Evolutionary conservation across 495 filamentous ascomycete species (phyloP).

Genomic region (Lindgomyces ingoldianus): DNA sequence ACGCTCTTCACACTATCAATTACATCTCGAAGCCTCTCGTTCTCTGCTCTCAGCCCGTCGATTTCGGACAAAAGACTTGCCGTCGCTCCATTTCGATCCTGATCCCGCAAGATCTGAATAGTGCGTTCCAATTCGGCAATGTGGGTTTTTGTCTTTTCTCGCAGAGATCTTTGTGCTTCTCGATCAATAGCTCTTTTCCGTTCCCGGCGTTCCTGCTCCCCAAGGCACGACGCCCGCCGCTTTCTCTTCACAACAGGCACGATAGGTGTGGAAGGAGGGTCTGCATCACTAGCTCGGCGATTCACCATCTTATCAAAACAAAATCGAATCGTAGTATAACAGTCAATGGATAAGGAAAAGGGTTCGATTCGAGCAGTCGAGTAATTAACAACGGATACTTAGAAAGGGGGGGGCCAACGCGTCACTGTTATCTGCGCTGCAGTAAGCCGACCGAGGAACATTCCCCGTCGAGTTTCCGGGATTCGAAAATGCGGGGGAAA

Average conservation of each 20-base stretch:
- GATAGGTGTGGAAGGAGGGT: conserved; percentile 15
- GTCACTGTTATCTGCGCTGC: conserved; percentile 1
- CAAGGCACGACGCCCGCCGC: conserved; percentile 28
- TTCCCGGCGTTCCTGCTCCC: conserved; percentile 34
- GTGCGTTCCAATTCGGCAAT: conserved; percentile 34
- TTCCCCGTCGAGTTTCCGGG: neutral
- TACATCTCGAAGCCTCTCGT: conserved; percentile 32
- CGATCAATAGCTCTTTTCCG: conserved; percentile 34
- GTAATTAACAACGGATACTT: conserved; percentile 7
- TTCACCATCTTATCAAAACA: conserved; percentile 18
- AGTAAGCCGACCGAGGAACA: conserved; percentile 9
- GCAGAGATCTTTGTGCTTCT: conserved; percentile 29
- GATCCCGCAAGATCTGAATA: conserved; percentile 33
- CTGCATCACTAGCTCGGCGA: conserved; percentile 30
- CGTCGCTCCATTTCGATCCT: conserved; percentile 33
- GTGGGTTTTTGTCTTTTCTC: conserved; percentile 35
- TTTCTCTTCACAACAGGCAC: conserved; percentile 28
- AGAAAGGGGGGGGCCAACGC: neutral
- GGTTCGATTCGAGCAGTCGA: conserved; percentile 10
- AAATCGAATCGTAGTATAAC: neutral
- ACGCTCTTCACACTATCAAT: conserved; percentile 34
- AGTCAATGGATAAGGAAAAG: neutral
- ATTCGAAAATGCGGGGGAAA: conserved; percentile 24
- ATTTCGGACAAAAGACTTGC: conserved; percentile 27
- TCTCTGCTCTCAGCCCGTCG: conserved; percentile 25